Evolutionary conservation across 2,329 filamentous ascomycete genomes (phyloP).

Genomic region (Fusarium albidum): DNA sequence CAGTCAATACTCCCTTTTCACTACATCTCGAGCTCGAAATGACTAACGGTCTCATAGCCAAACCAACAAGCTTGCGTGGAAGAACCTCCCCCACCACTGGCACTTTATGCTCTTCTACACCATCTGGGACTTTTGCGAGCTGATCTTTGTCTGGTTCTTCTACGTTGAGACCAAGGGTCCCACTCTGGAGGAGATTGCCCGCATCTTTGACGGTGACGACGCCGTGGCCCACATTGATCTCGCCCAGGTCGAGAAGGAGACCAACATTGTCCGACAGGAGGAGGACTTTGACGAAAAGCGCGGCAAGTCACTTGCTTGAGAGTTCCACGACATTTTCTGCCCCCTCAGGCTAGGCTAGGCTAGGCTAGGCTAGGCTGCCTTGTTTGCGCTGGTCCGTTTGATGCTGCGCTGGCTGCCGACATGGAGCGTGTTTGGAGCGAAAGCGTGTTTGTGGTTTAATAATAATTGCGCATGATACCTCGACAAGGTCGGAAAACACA

Average conservation of each 20-base stretch:
- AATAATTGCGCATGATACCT: conserved; percentile 8
- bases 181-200: conserved; percentile 68
- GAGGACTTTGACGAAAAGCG: conserved; percentile 23
- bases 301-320: conserved; percentile 30
- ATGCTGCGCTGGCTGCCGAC: conserved; percentile 4
- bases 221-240: conserved; percentile 63
- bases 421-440: conserved; percentile 8
- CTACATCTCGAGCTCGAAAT: not conserved
- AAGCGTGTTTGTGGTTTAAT: conserved; percentile 23
- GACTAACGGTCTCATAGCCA: conserved; percentile 49
- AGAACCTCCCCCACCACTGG: conserved; percentile 66
- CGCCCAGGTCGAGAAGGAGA: conserved; percentile 63
- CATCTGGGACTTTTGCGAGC: conserved; percentile 67
- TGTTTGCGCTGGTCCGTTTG: not conserved
- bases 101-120: conserved; percentile 74
- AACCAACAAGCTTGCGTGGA: conserved; percentile 71
- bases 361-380: too few species aligned
- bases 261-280: conserved; percentile 39
- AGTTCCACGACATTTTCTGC: not conserved
- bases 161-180: conserved; percentile 76
- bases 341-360: too few species aligned
- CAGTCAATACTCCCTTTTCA: not conserved
- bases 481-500: conserved; percentile 6
- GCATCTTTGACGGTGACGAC: conserved; percentile 74
- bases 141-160: conserved; percentile 71